Conservation (phyloP, 768 basidiomycete genomes). For the Leccinellum rugosiceps region DNA sequence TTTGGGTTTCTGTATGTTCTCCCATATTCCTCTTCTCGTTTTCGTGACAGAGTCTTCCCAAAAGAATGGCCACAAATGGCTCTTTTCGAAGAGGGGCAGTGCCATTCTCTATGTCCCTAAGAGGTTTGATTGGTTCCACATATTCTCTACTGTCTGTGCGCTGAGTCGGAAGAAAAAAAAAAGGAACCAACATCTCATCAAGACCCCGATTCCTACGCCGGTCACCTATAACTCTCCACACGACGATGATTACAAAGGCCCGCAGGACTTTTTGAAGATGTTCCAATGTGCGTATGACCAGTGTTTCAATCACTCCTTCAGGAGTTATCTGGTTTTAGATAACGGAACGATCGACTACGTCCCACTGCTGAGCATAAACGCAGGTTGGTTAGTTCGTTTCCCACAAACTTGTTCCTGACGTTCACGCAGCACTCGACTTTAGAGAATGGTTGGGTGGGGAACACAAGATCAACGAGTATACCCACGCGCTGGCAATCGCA, state of each 20-base stretch:
- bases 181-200: slow-evolving; percentile 65
- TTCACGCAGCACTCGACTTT: slow-evolving; percentile 60
- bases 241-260: slow-evolving; percentile 30
- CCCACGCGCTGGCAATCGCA: slow-evolving; percentile 60
- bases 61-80: slow-evolving; percentile 86
- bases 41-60: background rate
- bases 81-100: slow-evolving; percentile 64
- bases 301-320: background rate
- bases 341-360: slow-evolving; percentile 59
- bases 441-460: slow-evolving; percentile 76
- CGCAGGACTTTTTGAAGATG: slow-evolving; percentile 43
- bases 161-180: background rate
- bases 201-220: slow-evolving; percentile 57
- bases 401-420: slow-evolving; percentile 3
- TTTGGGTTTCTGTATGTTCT: slow-evolving; percentile 68
- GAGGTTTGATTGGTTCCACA: slow-evolving; percentile 34
- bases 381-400: slow-evolving; percentile 37
- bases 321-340: slow-evolving; percentile 38
- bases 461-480: slow-evolving; percentile 64
- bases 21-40: background rate
- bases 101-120: slow-evolving; percentile 74
- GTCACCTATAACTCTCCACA: slow-evolving; percentile 48
- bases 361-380: slow-evolving; percentile 50
- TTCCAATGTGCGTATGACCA: slow-evolving; percentile 38
- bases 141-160: background rate